These are phyloP conservation scores for Phytopythium vexans DNA, from an alignment of 352 stramenopile species.

Conservation along the genomic window DNA sequence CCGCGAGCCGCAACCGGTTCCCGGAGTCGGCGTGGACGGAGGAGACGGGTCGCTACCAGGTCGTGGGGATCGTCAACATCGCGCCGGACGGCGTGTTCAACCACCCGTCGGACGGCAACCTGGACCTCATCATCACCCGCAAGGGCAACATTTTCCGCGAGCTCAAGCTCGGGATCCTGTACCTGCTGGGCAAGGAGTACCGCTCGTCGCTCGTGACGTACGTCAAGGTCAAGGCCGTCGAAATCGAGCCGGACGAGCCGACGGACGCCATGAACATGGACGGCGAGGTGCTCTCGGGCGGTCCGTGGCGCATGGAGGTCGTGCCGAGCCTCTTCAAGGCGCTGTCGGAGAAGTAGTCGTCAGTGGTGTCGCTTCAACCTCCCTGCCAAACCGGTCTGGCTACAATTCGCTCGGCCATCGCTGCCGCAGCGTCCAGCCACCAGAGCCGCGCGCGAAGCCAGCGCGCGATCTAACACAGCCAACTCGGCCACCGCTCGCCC, in stretches of 20 bases:
- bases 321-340: conserved; percentile 87
- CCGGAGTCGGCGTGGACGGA: conserved; percentile 57
- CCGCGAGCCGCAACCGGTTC: conserved; percentile 60
- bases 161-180: conserved; percentile 51
- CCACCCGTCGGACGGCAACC: conserved; percentile 74
- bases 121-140: conserved; percentile 75
- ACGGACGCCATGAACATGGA: conserved; percentile 82
- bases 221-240: conserved; percentile 75
- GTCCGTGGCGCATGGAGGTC: conserved; percentile 81
- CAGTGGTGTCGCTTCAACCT: not conserved
- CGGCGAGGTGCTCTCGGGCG: conserved; percentile 61
- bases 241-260: conserved; percentile 58
- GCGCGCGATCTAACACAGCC: not conserved
- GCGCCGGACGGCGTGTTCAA: conserved; percentile 65
- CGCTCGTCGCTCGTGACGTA: conserved; percentile 71
- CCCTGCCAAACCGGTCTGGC: not conserved
- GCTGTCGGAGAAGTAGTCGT: conserved; percentile 74
- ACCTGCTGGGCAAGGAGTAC: conserved; percentile 73
- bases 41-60: conserved; percentile 58
- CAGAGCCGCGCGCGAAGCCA: not conserved
- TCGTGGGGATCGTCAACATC: conserved; percentile 72
- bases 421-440: too few relatives aligned
- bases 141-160: conserved; percentile 50
- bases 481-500: too few relatives aligned
- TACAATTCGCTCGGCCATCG: too few relatives aligned